Base-by-base conservation (phyloP, 78 protist genomes). In the Cavenderia fasciculata region DNA sequence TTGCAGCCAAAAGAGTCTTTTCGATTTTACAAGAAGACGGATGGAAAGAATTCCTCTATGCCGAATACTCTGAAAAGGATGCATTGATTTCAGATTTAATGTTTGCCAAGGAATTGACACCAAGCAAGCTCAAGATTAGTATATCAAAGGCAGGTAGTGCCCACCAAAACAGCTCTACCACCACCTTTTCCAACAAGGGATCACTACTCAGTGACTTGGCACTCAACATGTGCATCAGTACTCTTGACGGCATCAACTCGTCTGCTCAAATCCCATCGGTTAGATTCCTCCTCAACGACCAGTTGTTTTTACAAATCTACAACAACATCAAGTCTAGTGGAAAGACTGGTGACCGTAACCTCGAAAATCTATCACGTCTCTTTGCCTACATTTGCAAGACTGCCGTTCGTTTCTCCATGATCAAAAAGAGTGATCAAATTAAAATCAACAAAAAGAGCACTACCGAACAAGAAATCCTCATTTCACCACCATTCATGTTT, bases 11-110 rank as follows among this genome's bases (percentile, higher is more conserved):
- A 68, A 52, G 78, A 57, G 12, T 82, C 49, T 82, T 52, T 41
- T 29, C 33, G 38, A 68, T 82, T 0, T 34, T 82, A 10, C 90
- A 82, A 33, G 90, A 82, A 25, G 90, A 82, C 4, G 59, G 52
- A n/a, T 82, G 69, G 73, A 82, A 68, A 46, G 90, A 82, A 18
- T 82, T 68, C 34, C n/a, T 82, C 10, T 38, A 66, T 25, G 23
- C 51, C 0, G 74, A 61, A 0, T 82, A 82, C 10, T 3, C 70
- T 6, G 90, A 82, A 43, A 82, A 82, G 78, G 54, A 56, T 21
- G 69, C 23, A 44, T 38, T 66, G 57, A 31, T 82, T 5, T 33
- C 25, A 1, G 90, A 82, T 57, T 11, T 82, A 25, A 51, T 52
- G 3, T 38, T 44, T 12, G 25, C 33, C n/a, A n/a, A 69, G 25